phyloP scores from a whole-genome alignment of 768 basidiomycete species.

The Lentinus brumalis region DNA sequence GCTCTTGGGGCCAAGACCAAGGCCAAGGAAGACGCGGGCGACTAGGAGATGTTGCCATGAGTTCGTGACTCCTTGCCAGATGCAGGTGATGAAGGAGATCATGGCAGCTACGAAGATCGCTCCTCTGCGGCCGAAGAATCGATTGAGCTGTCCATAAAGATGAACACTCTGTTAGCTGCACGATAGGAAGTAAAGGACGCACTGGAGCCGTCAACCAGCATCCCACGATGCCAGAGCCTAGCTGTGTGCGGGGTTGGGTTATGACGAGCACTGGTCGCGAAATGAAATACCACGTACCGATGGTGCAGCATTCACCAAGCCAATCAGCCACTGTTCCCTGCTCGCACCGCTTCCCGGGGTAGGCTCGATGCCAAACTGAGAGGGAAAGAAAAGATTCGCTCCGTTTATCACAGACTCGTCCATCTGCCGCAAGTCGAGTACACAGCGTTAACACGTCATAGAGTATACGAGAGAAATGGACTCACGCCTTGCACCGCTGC shows the following conservation, averaged over 20 bases:
- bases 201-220: slow-evolving; percentile 72
- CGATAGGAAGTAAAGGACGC: slow-evolving; percentile 40
- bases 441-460: background rate
- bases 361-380: slow-evolving; percentile 54
- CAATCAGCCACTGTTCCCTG: slow-evolving; percentile 69
- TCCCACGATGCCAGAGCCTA: slow-evolving; percentile 52
- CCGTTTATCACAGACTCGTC: slow-evolving; percentile 56
- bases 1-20: slow-evolving; percentile 58
- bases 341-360: background rate
- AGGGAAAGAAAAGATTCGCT: slow-evolving; percentile 52
- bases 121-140: slow-evolving; percentile 49
- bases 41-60: slow-evolving; percentile 58
- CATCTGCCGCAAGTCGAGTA: background rate
- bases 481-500: slow-evolving; percentile 69
- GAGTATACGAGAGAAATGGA: too few species aligned
- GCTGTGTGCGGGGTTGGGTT: slow-evolving; percentile 23
- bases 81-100: slow-evolving; percentile 44
- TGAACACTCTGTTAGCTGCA: too few species aligned
- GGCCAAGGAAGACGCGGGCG: slow-evolving; percentile 51
- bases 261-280: slow-evolving; percentile 2
- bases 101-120: slow-evolving; percentile 50
- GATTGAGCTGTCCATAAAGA: background rate
- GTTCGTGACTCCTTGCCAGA: slow-evolving; percentile 54
- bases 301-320: slow-evolving; percentile 66
- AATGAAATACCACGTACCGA: slow-evolving; percentile 37